These are phyloP conservation scores for Apiospora kogelbergensis DNA, from an alignment of 2,329 filamentous ascomycete genomes.

Conservation along the genomic window DNA sequence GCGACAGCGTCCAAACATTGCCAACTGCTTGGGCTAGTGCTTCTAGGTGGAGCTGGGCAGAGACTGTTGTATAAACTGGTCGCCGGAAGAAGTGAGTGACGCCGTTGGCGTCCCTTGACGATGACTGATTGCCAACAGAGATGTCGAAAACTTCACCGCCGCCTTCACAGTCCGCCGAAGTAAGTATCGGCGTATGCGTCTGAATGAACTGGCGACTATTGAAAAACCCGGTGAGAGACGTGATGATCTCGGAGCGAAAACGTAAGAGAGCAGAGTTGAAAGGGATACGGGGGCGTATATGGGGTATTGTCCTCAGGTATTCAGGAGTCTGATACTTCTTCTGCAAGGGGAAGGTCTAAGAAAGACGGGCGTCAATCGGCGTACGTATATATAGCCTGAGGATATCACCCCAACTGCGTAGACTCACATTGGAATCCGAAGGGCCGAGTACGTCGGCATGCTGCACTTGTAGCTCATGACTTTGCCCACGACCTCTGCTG, in stretches of 20 bases:
- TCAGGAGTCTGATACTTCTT: conserved; percentile 94
- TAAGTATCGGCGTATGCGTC: conserved; percentile 90
- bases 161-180: conserved; percentile 95
- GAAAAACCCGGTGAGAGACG: conserved; percentile 75
- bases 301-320: conserved; percentile 83
- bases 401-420: background rate
- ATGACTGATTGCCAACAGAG: conserved; percentile 30
- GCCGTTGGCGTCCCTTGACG: conserved; percentile 33
- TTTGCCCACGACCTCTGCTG: conserved; percentile 68
- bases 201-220: conserved; percentile 69
- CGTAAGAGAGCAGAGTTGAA: conserved; percentile 79
- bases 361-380: conserved; percentile 12
- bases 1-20: conserved; percentile 90
- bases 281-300: conserved; percentile 79
- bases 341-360: conserved; percentile 85
- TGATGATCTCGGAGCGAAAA: conserved; percentile 78
- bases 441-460: conserved; percentile 70
- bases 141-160: conserved; percentile 91
- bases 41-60: conserved; percentile 90
- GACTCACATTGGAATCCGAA: conserved; percentile 74
- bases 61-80: conserved; percentile 95
- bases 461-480: conserved; percentile 77
- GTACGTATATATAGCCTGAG: background rate
- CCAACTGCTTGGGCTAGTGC: conserved; percentile 85
- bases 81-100: conserved; percentile 71